A percentile compares a stretch with the other conserved stretches of the same genome.
phyloP scores from a whole-genome alignment of 192 early-diverging fungal species.

The Allomyces macrogynus region DNA sequence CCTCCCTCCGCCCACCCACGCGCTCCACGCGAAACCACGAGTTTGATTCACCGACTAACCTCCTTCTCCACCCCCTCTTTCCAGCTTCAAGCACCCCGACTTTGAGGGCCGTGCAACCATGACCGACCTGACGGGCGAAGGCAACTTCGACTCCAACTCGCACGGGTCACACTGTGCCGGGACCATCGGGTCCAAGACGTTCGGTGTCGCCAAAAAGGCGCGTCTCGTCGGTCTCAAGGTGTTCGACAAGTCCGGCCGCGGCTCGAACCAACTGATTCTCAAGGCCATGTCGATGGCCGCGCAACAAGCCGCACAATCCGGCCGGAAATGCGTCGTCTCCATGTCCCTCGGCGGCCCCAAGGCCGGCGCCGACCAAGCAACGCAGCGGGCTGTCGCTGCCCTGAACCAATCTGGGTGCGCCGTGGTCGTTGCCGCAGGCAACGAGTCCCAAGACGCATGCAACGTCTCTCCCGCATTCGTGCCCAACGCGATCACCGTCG shows the following conservation, averaged over 20 bases:
- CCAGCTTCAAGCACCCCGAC: constrained; percentile 3
- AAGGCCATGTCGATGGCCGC: constrained; percentile 37
- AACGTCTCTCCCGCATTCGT: constrained; percentile 23
- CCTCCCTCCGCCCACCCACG: too few species aligned
- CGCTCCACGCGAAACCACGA: too few species aligned
- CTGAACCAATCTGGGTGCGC: constrained; percentile 9
- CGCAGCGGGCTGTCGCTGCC: constrained; percentile 4
- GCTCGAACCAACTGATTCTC: constrained; percentile 77
- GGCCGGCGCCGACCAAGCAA: not conserved
- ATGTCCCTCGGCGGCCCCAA: constrained; percentile 4
- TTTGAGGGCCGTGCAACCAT: constrained; percentile 4
- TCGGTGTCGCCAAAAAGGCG: constrained; percentile 76
- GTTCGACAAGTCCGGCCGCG: constrained; percentile 65
- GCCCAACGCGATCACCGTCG: constrained; percentile 65
- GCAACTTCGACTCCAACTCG: constrained; percentile 1
- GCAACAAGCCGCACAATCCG: constrained; percentile 1
- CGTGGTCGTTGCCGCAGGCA: constrained; percentile 39
- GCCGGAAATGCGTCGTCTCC: not conserved
- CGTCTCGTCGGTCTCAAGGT: constrained; percentile 80
- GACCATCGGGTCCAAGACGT: constrained; percentile 61
- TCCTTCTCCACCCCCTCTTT: not conserved
- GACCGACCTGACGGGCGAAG: not conserved
- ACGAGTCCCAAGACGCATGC: constrained; percentile 33
- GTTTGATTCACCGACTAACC: too few species aligned
- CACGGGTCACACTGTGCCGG: constrained; percentile 83